Evolutionary conservation across 768 basidiomycete species (phyloP), one percentile per base, ranked within the genome.

Genomic region (Fomitopsis serialis): DNA sequence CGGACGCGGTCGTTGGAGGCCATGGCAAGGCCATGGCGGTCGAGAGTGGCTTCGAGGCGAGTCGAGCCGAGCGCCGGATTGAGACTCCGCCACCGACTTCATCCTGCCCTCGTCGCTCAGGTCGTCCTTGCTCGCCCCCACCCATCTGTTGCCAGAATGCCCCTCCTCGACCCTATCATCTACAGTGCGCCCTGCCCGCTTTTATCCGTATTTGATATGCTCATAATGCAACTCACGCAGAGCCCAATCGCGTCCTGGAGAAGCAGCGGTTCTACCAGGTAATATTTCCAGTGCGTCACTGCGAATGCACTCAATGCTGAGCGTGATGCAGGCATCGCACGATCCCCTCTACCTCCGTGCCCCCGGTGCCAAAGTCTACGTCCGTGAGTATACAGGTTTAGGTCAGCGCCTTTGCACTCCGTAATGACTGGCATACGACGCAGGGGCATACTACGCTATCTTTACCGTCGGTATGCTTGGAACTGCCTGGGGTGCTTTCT

Each of bases 191-290:
- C 34, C 10, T 2, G 19, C 46, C 24, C 17, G 2, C 44, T 12
- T 48, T 7, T 2, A 19, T 12, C 15, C 7, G 25, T 19, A 22
- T 29, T 45, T 59, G 37, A 55, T 49, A 23, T 19, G 32, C 62
- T 19, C 48, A 25, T 17, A 40, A 40, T 40, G 37, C 12, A 50
- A 48, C n/a, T 60, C 55, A 53, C 63, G 40, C 61, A 82, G 82
- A 78, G 66, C 84, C 82, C 60, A 87, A 91, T 74, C 66, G 66
- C 51, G 76, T 89, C 56, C 67, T 80, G 40, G 80, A 85, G 71
- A 83, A 71, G 65, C 89, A 91, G 70, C 80, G 71, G 72, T 55
- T 65, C 43, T 76, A 81, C 68, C 89, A 91, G 77, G 89, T 89
- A 54, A 34, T 67, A 40, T 11, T 46, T 37, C 9, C 42, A 27